phyloP scores from a whole-genome alignment of 257 asterid species.

The Solanum peruvianum region DNA sequence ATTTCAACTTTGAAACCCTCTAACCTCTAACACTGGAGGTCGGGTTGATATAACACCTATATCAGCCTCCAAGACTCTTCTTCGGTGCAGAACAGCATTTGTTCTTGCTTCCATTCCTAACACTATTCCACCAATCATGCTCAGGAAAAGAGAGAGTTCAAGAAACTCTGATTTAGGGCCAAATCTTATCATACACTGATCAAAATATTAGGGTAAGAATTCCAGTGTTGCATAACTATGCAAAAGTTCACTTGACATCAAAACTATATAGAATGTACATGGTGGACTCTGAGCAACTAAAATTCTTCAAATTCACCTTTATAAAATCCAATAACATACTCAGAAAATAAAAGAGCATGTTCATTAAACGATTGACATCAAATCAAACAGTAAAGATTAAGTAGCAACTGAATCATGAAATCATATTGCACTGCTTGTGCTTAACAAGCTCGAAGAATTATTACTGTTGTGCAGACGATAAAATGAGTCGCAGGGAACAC shows the following conservation, averaged over 20 bases:
- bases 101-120: not conserved
- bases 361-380: not conserved
- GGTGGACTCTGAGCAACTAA: not conserved
- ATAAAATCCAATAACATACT: not conserved
- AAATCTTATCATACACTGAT: not conserved
- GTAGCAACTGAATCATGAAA: not conserved
- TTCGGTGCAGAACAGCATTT: not conserved
- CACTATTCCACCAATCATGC: not conserved
- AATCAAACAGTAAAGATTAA: not conserved
- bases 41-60: not conserved
- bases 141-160: not conserved
- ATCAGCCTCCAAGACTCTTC: not conserved
- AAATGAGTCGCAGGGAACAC: not conserved
- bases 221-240: not conserved
- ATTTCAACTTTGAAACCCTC: not conserved
- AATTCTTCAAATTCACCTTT: not conserved
- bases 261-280: not conserved
- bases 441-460: not conserved
- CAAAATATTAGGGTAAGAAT: not conserved
- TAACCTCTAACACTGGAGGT: not conserved
- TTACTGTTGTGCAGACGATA: not conserved
- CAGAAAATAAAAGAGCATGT: not conserved
- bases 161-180: not conserved
- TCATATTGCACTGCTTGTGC: not conserved
- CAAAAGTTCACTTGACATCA: not conserved